Percentiles rank a stretch among this genome's conserved stretches.
These are phyloP conservation scores for Vanderwaltozyma polyspora DNA, from an alignment of 805 yeast genomes.

Conservation along the genomic window DNA sequence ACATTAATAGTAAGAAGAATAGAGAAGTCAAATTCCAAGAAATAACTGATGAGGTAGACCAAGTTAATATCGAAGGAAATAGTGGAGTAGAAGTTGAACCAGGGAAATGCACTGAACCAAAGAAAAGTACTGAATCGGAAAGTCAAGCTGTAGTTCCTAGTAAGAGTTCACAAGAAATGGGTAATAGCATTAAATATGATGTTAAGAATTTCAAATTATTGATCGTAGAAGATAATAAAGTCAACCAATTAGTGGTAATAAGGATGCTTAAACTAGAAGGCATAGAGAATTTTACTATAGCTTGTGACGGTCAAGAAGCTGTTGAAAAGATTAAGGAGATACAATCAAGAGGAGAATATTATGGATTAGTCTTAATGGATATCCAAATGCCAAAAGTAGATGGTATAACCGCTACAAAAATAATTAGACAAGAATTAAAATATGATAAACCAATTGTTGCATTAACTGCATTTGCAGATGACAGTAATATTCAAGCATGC, in stretches of 20 bases:
- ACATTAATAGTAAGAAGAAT: slow-evolving; percentile 39
- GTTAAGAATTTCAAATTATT: slow-evolving; percentile 34
- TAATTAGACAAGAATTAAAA: slow-evolving; percentile 51
- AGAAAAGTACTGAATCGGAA: slow-evolving; percentile 20
- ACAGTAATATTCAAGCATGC: slow-evolving; percentile 78
- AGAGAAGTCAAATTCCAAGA: slow-evolving; percentile 32
- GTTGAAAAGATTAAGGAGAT: slow-evolving; percentile 50
- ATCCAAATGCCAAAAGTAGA: slow-evolving; percentile 95
- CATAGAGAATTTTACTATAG: slow-evolving; percentile 55
- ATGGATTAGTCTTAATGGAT: slow-evolving; percentile 85
- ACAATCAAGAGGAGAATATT: slow-evolving; percentile 31
- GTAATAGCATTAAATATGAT: slow-evolving; percentile 2
- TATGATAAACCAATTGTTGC: slow-evolving; percentile 78
- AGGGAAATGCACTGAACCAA: not conserved
- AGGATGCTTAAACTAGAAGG: slow-evolving; percentile 86
- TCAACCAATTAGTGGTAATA: slow-evolving; percentile 87
- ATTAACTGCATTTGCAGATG: slow-evolving; percentile 90
- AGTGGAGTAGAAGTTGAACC: slow-evolving; percentile 1
- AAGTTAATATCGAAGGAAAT: not conserved
- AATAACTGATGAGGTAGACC: slow-evolving; percentile 1
- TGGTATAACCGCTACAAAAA: slow-evolving; percentile 73
- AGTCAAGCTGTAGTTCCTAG: slow-evolving; percentile 33
- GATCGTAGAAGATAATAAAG: slow-evolving; percentile 89
- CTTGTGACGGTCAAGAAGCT: slow-evolving; percentile 88
- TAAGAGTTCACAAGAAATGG: slow-evolving; percentile 15